Base-by-base conservation (phyloP, 2,329 filamentous ascomycete genomes). In the Fulvia fulva region DNA sequence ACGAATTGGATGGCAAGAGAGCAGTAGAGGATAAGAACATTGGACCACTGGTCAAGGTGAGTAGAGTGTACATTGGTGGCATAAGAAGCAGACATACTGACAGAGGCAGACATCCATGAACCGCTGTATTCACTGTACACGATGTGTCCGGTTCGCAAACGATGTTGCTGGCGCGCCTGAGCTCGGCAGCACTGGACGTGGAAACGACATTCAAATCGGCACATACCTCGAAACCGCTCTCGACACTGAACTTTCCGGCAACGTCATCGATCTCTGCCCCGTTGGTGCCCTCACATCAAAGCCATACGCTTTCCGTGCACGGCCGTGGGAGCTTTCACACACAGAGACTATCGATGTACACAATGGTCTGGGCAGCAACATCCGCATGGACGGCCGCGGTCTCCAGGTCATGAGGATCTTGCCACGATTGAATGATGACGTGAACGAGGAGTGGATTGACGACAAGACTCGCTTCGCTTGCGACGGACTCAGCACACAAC, bases 391-490 rank as follows among this genome's bases (percentile, higher is more conserved):
- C 77, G 88, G 91, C 58, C 87, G 94, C 71, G 94, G 94, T 59
- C 81, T 97, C 65, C 92, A 97, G 78, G 93, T 99, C 53, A 96
- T 99, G 92, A 88, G 94, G 68, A 83, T 99, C 60, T 74, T 97
- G 16, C 94, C 94, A 59, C 86, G 94, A 69, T 82, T 99, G 61
- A 99, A 99, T 74, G 94, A 99, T 73, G 92, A 97, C 70, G 86
- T 99, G 69, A 99, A 99, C 76, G 94, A 99, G 80, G 94, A 99
- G 77, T 99, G 94, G 94, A 97, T 99, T 75, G 94, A 97, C 77
- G 94, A 99, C 81, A 99, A 97, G 83, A 87, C 91, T 43, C 87
- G 94, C 65, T 99, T 97, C 74, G 93, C 94, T 44, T 96, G 92
- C 74, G 94, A 99, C 74, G 94, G 94, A 51, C 82, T 99, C 65